Conservation (phyloP, 169 alveolate genomes). For the Eimeria tenella region DNA sequence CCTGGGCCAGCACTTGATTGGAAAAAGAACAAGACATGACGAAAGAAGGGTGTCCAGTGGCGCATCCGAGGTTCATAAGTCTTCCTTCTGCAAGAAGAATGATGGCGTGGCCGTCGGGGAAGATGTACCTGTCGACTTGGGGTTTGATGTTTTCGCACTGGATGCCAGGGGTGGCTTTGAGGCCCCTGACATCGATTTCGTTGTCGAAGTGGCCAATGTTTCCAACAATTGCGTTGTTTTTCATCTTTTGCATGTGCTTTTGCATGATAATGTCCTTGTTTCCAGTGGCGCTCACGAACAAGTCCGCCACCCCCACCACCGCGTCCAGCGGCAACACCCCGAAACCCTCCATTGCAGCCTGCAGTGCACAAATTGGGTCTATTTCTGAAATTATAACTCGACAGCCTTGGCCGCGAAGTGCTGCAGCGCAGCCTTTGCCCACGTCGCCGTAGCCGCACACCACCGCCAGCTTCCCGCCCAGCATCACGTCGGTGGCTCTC, state of each 20-base stretch:
- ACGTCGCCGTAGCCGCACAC: constrained; percentile 99
- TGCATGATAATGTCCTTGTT: constrained; percentile 96
- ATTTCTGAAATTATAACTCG: constrained; percentile 97
- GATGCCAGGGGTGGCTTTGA: constrained; percentile 91
- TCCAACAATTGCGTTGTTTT: constrained; percentile 97
- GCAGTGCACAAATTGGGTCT: constrained; percentile 99
- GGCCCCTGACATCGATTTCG: constrained; percentile 97
- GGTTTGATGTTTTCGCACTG: constrained; percentile 94
- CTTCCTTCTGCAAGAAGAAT: constrained; percentile 98
- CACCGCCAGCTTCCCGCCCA: constrained; percentile 98
- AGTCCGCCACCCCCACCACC: constrained; percentile 95
- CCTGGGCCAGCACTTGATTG: constrained; percentile 95
- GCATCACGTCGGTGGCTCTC: constrained; percentile 98
- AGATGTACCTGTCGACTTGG: constrained; percentile 93
- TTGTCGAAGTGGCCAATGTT: constrained; percentile 97
- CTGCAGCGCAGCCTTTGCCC: constrained; percentile 99
- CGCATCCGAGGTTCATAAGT: constrained; percentile 98
- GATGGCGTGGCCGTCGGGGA: constrained; percentile 92
- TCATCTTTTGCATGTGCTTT: constrained; percentile 97
- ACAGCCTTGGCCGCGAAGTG: constrained; percentile 98
- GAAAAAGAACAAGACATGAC: constrained; percentile 99
- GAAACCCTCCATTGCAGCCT: constrained; percentile 97
- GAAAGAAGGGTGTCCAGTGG: constrained; percentile 99
- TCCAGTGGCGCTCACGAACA: constrained; percentile 98
- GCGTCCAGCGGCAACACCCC: constrained; percentile 94